These are phyloP conservation scores for Athelia sp. DNA, from an alignment of 1,284 basidiomycete genomes.

Conservation along the genomic window DNA sequence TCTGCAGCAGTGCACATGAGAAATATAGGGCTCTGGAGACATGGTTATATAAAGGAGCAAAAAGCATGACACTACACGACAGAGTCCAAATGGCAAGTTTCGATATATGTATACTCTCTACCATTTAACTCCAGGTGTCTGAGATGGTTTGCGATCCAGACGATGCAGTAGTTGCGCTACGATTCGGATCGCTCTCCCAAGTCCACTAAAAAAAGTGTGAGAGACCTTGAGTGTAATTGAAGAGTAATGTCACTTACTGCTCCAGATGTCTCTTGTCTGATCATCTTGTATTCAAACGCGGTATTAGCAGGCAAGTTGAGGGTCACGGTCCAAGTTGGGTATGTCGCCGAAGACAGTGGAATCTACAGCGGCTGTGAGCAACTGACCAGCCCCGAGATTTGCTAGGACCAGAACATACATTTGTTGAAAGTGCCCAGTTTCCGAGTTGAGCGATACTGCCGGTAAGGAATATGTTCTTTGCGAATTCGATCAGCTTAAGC, in stretches of 20 bases:
- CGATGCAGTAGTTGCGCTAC: slow-evolving; percentile 13
- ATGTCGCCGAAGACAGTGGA: slow-evolving; percentile 16
- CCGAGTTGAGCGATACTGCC: neutral
- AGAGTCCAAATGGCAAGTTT: too few species aligned
- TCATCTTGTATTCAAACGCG: slow-evolving; percentile 24
- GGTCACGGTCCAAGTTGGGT: slow-evolving; percentile 18
- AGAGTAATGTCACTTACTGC: slow-evolving; percentile 12
- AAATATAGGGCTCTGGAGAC: too few species aligned
- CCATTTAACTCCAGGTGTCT: neutral
- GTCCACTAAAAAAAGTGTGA: slow-evolving; percentile 10
- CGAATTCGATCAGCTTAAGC: neutral
- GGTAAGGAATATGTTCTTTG: neutral
- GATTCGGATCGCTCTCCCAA: slow-evolving; percentile 27
- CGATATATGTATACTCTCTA: too few species aligned
- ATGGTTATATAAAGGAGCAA: too few species aligned
- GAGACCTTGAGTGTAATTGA: neutral
- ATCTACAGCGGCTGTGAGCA: slow-evolving; percentile 2
- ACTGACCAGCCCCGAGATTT: neutral
- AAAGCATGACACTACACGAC: too few species aligned
- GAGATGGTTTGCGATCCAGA: slow-evolving; percentile 8
- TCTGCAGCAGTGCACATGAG: too few species aligned
- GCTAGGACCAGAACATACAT: neutral
- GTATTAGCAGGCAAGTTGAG: slow-evolving; percentile 16
- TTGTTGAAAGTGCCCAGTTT: neutral
- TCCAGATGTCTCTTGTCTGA: slow-evolving; percentile 15